Conservation (phyloP, 805 yeast genomes). For the Naumovozyma baii region DNA sequence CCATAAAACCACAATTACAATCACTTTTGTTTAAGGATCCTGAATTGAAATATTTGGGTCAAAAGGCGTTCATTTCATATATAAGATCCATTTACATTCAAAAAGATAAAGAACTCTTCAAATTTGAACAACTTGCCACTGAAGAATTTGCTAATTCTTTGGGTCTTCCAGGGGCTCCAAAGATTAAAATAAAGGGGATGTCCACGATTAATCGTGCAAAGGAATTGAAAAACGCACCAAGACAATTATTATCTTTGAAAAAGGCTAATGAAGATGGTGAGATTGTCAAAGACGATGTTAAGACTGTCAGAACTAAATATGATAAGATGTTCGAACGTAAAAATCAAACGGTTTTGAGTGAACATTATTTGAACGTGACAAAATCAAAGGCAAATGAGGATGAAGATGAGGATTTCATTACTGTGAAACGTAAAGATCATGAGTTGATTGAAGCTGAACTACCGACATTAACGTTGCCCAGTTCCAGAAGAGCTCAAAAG, state of each 20-base stretch:
- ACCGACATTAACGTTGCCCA: conserved; percentile 52
- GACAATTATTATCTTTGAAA: conserved; percentile 51
- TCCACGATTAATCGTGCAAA: conserved; percentile 40
- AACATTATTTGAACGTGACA: conserved; percentile 73
- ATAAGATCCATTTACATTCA: conserved; percentile 77
- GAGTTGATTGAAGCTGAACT: conserved; percentile 52
- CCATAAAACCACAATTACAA: conserved; percentile 76
- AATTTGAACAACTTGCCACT: conserved; percentile 62
- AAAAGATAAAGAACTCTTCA: conserved; percentile 78
- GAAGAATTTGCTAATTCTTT: conserved; percentile 80
- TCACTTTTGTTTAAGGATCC: conserved; percentile 87
- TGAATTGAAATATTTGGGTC: conserved; percentile 84
- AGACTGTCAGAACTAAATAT: conserved; percentile 66
- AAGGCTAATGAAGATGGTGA: conserved; percentile 61
- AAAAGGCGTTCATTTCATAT: conserved; percentile 90
- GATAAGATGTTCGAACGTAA: conserved; percentile 93
- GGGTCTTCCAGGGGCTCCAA: conserved; percentile 95
- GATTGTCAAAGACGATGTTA: conserved; percentile 26
- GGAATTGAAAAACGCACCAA: conserved; percentile 71
- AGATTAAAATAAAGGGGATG: conserved; percentile 60
- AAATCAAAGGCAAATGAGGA: conserved; percentile 38
- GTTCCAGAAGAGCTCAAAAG: conserved; percentile 77
- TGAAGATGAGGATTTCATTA: conserved; percentile 60
- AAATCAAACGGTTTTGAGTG: conserved; percentile 85
- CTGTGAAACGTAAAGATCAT: conserved; percentile 72